These are phyloP conservation scores for Bacterosira constricta DNA, from an alignment of 108 stramenopile species.

Conservation along the genomic window DNA sequence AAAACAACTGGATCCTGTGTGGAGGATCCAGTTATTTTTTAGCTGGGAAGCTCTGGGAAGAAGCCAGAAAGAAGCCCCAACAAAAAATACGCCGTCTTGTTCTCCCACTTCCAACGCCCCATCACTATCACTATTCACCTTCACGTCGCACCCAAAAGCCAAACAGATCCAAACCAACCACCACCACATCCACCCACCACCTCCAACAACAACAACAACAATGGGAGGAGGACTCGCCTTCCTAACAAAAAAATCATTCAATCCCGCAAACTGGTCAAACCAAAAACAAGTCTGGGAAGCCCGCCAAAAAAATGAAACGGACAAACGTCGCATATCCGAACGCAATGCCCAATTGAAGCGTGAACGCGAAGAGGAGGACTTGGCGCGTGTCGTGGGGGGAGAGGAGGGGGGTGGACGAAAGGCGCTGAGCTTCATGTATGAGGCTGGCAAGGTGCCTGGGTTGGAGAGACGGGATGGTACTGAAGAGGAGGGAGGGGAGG, in stretches of 20 bases:
- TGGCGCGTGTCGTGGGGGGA: slow-evolving; percentile 61
- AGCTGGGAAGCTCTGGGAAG: no score
- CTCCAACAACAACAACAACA: slow-evolving; percentile 1
- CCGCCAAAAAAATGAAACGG: slow-evolving; percentile 60
- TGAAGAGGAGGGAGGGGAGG: slow-evolving; percentile 1
- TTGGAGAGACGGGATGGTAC: slow-evolving; percentile 32
- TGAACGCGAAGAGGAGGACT: slow-evolving; percentile 84
- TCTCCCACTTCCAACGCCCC: no score
- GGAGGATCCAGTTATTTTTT: no score
- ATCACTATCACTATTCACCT: no score
- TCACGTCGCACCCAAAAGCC: no score
- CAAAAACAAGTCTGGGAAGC: slow-evolving; percentile 81
- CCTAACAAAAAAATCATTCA: slow-evolving; percentile 86
- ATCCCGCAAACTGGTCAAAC: slow-evolving; percentile 78
- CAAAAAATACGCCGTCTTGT: no score
- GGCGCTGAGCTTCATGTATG: slow-evolving; percentile 82
- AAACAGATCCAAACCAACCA: no score
- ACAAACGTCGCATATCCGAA: slow-evolving; percentile 56
- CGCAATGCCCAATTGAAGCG: slow-evolving; percentile 72
- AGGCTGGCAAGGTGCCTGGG: slow-evolving; percentile 66
- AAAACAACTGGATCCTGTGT: no score
- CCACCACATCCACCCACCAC: no score
- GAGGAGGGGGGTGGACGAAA: slow-evolving; percentile 65
- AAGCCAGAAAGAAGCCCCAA: no score
- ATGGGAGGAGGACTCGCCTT: slow-evolving; percentile 88